Base-by-base conservation (phyloP, 345 rosid species). In the Salix viminalis region DNA sequence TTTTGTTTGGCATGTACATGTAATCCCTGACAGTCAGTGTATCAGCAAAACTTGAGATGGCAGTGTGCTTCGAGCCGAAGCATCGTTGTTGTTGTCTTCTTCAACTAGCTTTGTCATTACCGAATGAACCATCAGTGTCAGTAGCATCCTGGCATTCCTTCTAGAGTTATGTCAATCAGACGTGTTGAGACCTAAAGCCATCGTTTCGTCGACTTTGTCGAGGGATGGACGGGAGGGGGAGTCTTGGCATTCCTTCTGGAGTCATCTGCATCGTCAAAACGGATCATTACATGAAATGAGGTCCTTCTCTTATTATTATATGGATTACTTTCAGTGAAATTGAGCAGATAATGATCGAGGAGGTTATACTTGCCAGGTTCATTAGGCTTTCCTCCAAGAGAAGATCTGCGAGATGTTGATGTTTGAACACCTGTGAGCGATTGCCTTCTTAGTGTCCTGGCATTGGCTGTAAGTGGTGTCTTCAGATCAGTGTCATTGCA, bases 311-410 rank as follows among this genome's bases (percentile, higher is more conserved):
- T 7, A 9, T 37, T 7, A 9, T 37, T 42, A 30, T 7, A 39
- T 39, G 10, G 2, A 39, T 39, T 41, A 28, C 8, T 10, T 12
- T 12, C 30, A 23, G 26, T 14, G 21, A 4, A 10, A n/a, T 52
- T 11, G 30, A 42, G 10, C 60, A 37, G 44, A 44, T 48, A 34
- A 41, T 18, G 44, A 15, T 30, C 26, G 41, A 41, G 65, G 61
- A 54, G 24, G 60, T 46, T 74, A 28, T 76, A 61, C 91, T 84
- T 85, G 85, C 94, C 80, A 14, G 70, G 72, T 54, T 91, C 89
- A 60, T 74, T 34, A 48, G 92, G 82, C 69, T 90, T 91, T 77
- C 92, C 96, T 48, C 91, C 99, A 14, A 90, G 88, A 69, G 99
- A 95, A 79, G 98, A 88, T 76, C 94, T 86, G 16, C 91, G 89